Percentiles rank a stretch among this genome's conserved stretches.
phyloP scores from a whole-genome alignment of 495 filamentous ascomycete genomes.

The Annulohypoxylon moriforme region DNA sequence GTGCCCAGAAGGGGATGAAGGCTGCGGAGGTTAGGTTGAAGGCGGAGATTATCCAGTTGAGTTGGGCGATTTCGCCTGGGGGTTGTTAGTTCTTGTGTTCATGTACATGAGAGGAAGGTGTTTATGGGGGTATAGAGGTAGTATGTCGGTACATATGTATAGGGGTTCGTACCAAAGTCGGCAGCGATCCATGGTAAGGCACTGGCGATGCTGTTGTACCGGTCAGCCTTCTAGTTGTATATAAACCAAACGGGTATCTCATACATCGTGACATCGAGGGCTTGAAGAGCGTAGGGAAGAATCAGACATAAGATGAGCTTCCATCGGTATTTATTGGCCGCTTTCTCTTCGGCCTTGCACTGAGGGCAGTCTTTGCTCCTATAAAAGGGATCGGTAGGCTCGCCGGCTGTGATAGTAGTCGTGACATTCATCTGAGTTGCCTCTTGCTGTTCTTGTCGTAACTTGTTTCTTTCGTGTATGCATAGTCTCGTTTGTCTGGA shows the following conservation, averaged over 20 bases:
- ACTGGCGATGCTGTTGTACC: constrained; percentile 56
- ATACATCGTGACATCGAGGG: constrained; percentile 67
- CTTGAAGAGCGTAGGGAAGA: constrained; percentile 62
- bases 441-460: constrained; percentile 1
- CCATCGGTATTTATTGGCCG: constrained; percentile 58
- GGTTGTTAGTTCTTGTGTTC: constrained; percentile 7
- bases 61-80: constrained; percentile 63
- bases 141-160: neutral
- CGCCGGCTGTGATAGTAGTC: neutral
- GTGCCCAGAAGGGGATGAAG: constrained; percentile 71
- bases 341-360: constrained; percentile 37
- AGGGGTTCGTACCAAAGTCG: constrained; percentile 62
- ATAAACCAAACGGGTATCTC: neutral
- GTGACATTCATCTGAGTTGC: neutral
- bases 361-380: constrained; percentile 13
- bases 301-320: constrained; percentile 65
- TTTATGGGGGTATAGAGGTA: neutral
- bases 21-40: constrained; percentile 71
- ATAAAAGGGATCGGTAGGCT: neutral
- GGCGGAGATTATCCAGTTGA: constrained; percentile 73
- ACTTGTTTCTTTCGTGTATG: constrained; percentile 20
- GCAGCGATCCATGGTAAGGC: constrained; percentile 69
- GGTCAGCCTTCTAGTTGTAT: constrained; percentile 1
- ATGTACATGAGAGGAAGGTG: neutral
- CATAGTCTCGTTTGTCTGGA: constrained; percentile 20